Conservation (phyloP, 345 rosid species). For the Cardamine occulta region DNA sequence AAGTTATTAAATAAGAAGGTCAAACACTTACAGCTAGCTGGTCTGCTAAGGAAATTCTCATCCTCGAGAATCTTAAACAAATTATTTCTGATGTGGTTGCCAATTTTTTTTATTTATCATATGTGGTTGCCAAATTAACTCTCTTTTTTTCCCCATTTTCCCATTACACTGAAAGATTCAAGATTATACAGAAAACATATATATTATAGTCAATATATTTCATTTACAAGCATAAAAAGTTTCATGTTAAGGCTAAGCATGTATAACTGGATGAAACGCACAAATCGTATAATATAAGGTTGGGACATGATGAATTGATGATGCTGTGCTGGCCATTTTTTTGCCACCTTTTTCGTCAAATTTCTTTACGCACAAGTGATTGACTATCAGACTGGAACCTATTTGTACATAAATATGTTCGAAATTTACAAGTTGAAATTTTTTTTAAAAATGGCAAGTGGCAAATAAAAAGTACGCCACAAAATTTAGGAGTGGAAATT, state of each 20-base stretch:
- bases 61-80: slow-evolving; percentile 38
- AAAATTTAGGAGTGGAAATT: background rate
- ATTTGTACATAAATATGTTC: background rate
- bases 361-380: slow-evolving; percentile 29
- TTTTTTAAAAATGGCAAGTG: background rate
- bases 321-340: slow-evolving; percentile 11
- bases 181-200: background rate
- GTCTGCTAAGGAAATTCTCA: slow-evolving; percentile 26
- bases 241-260: background rate
- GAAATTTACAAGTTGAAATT: slow-evolving; percentile 8
- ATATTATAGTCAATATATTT: background rate
- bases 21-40: slow-evolving; percentile 42
- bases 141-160: background rate
- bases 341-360: slow-evolving; percentile 3
- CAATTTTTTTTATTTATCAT: background rate
- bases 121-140: background rate
- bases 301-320: background rate
- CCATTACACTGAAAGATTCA: background rate
- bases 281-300: background rate
- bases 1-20: slow-evolving; percentile 29
- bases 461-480: background rate
- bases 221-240: background rate
- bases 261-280: background rate
- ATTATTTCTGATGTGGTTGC: slow-evolving; percentile 21
- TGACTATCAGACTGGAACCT: slow-evolving; percentile 14